These are phyloP conservation scores for Cutaneotrichosporon sp. DNA, from an alignment of 1,284 basidiomycete genomes.

Conservation along the genomic window DNA sequence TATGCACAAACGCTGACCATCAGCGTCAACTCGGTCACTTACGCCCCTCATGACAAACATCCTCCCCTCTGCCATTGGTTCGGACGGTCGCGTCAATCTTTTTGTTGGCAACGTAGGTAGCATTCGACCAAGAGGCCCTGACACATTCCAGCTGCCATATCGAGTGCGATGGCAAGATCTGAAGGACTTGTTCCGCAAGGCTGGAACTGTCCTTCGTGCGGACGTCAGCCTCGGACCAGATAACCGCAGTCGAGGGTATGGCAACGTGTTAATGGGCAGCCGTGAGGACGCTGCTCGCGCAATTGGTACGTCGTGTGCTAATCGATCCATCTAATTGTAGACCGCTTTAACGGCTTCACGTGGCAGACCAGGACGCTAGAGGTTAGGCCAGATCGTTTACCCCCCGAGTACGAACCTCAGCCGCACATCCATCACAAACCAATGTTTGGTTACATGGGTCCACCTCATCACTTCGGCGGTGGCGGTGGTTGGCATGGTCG, in stretches of 20 bases:
- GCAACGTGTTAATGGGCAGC: conserved; percentile 83
- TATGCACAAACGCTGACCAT: not conserved
- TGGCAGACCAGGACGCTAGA: conserved; percentile 89
- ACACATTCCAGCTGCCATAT: conserved; percentile 67
- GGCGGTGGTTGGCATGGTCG: conserved; percentile 12
- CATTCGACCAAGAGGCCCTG: not conserved
- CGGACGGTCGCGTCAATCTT: conserved; percentile 80
- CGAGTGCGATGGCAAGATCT: conserved; percentile 95
- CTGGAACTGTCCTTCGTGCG: conserved; percentile 88
- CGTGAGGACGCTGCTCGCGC: conserved; percentile 87
- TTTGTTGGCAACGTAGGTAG: conserved; percentile 78
- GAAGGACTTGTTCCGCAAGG: conserved; percentile 91
- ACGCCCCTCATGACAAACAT: conserved; percentile 47
- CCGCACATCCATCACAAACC: conserved; percentile 34
- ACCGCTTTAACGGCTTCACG: conserved; percentile 77
- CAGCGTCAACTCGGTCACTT: conserved; percentile 29
- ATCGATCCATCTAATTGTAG: conserved; percentile 12
- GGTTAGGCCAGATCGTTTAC: conserved; percentile 75
- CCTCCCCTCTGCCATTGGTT: conserved; percentile 42
- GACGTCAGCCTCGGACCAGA: conserved; percentile 89
- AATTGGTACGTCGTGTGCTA: conserved; percentile 50
- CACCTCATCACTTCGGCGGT: conserved; percentile 17
- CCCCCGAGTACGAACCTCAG: conserved; percentile 55
- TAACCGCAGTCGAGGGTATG: conserved; percentile 85
- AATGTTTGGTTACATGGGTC: conserved; percentile 15